Evolutionary conservation across 768 basidiomycete genomes (phyloP).

Genomic region (Ramaria sp.): DNA sequence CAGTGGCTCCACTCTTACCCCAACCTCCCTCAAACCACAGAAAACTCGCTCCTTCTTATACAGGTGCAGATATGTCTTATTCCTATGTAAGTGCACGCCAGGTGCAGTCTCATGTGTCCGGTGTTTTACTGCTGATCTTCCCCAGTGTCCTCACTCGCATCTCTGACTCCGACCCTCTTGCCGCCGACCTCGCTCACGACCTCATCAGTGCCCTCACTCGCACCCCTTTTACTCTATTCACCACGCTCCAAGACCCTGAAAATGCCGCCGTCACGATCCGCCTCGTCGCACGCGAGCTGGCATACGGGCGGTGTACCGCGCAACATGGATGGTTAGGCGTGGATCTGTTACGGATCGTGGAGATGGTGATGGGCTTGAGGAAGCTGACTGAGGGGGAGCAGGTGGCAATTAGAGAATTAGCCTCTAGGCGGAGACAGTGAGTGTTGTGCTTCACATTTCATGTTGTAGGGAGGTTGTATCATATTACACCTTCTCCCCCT

Average conservation of each 20-base stretch:
- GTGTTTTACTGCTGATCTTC: neutral
- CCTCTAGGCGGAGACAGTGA: neutral
- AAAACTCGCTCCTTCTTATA: neutral
- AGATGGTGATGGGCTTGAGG: neutral
- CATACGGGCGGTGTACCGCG: neutral
- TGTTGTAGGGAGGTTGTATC: neutral
- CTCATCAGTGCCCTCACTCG: neutral
- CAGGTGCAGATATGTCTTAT: too few species aligned
- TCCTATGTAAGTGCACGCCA: neutral
- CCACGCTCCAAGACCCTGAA: neutral
- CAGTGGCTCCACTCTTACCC: constrained; percentile 4
- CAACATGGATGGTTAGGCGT: neutral
- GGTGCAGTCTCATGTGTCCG: neutral
- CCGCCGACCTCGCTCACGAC: neutral
- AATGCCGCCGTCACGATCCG: neutral
- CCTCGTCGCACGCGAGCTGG: neutral
- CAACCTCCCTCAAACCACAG: neutral
- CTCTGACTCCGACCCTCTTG: neutral
- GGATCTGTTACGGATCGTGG: neutral
- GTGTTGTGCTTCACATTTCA: neutral
- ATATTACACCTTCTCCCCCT: too few species aligned
- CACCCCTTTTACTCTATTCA: neutral
- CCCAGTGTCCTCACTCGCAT: neutral
- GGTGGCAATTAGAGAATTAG: neutral
- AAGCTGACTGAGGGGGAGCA: neutral